Conservation (phyloP, 108 stramenopile species). For the Nitzschia sp. region DNA sequence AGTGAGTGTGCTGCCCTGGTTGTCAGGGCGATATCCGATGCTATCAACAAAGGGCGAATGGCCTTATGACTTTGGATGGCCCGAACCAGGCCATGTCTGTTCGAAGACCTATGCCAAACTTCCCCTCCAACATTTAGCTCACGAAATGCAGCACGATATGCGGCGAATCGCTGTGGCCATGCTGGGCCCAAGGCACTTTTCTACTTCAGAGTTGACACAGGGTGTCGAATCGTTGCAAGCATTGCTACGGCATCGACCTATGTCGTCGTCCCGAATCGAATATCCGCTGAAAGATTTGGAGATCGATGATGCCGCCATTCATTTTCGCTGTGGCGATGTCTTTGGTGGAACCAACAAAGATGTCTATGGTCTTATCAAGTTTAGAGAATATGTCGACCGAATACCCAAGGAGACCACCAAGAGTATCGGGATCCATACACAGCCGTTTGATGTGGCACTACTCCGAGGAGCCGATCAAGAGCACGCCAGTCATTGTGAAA, state of each 20-base stretch:
- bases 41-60: neutral
- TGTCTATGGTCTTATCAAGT: slow-evolving; percentile 37
- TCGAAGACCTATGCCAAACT: slow-evolving; percentile 14
- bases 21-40: neutral
- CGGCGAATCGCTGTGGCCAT: slow-evolving; percentile 11
- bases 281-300: slow-evolving; percentile 7
- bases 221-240: neutral
- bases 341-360: slow-evolving; percentile 2
- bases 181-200: neutral
- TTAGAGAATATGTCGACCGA: slow-evolving; percentile 24
- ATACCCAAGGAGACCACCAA: slow-evolving; percentile 18
- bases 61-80: slow-evolving; percentile 4
- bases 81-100: neutral
- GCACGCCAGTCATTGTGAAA: slow-evolving; percentile 5
- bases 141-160: slow-evolving; percentile 12
- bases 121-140: slow-evolving; percentile 2
- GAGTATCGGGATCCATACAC: slow-evolving; percentile 41
- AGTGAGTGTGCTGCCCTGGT: neutral
- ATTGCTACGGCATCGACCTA: neutral
- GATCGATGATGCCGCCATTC: slow-evolving; percentile 42
- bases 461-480: slow-evolving; percentile 9
- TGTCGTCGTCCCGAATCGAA: neutral
- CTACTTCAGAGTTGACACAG: neutral
- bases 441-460: slow-evolving; percentile 21
- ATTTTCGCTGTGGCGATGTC: slow-evolving; percentile 48